Evolutionary conservation across 495 filamentous ascomycete genomes (phyloP).

Genomic region (Xylaria flabelliformis): DNA sequence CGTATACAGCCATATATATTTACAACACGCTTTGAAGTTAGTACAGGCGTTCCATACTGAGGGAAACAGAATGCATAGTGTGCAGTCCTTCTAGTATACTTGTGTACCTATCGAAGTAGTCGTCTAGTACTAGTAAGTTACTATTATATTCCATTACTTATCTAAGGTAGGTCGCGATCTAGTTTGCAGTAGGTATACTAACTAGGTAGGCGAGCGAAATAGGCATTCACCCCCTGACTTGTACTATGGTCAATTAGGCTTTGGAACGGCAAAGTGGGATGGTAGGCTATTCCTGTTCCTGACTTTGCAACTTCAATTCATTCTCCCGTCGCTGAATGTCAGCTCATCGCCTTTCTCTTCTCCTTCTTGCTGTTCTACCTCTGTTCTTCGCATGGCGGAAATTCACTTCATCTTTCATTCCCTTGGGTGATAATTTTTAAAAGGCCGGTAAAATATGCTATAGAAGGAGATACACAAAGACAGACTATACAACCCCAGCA

Average conservation of each 20-base stretch:
- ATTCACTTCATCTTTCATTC: neutral
- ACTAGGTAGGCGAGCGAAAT: neutral
- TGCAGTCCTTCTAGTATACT: neutral
- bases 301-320: slow-evolving; percentile 4
- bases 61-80: neutral
- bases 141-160: neutral
- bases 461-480: neutral
- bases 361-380: neutral
- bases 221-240: slow-evolving; percentile 17
- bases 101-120: too few species aligned
- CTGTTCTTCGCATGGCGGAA: neutral
- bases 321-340: slow-evolving; percentile 2
- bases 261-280: slow-evolving; percentile 15
- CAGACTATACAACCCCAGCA: neutral
- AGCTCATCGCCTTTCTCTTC: too few species aligned
- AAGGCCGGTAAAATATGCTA: neutral
- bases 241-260: neutral
- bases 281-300: slow-evolving; percentile 1
- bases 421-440: neutral
- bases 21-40: neutral
- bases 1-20: neutral
- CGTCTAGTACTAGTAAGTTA: neutral
- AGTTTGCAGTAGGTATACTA: neutral
- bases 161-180: neutral
- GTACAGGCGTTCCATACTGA: neutral